Base-by-base conservation (phyloP, 1,284 basidiomycete species). In the Apiotrichum gracile region DNA sequence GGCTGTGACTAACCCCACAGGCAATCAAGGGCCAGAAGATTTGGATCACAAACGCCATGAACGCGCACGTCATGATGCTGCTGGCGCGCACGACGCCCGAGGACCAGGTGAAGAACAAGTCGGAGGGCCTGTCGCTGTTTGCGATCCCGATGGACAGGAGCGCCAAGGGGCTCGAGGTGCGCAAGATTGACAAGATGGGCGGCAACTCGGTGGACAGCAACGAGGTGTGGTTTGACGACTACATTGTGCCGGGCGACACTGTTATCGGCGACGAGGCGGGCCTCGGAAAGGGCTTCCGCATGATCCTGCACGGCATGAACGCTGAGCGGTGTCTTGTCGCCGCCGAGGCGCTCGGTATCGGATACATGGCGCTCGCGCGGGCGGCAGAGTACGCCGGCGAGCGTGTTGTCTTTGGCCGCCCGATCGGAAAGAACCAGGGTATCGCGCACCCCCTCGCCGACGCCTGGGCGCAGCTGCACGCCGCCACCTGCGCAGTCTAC, bases 321-420 rank as follows among this genome's bases (percentile, higher is more conserved):
- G 75, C 75, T 19, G 76, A 78, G 51, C 62, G 76, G 3, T 73
- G 73, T 48, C 56, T 77, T 9, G 59, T 77, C 17, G 75, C 74
- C 0, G 76, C 73, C 21, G 76, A 77, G 61, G 73, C 76, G 14
- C 57, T 77, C 16, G 76, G 76, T 68, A 52, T 64, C 60, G 61
- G 58, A 0, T 57, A 58, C 47, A 58, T 50, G 2, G 53, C 58
- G 24, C 52, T 58, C 33, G 38, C 47, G 21, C 44, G 46, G 33
- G 57, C 57, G 1, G 54, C 57, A 0, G 42, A 50, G 31, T 59
- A 59, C 31, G 57, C 57, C 3, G 47, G 16, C 40, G 59, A 58
- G 46, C 52, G 61, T 22, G 48, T 47, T 31, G 55, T 60, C 26
- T 62, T 58, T 17, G 49, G 49, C 41, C 60, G 60, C 49, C 52